Conservation (phyloP, 2,329 filamentous ascomycete species). For the Cladosporium sp. region DNA sequence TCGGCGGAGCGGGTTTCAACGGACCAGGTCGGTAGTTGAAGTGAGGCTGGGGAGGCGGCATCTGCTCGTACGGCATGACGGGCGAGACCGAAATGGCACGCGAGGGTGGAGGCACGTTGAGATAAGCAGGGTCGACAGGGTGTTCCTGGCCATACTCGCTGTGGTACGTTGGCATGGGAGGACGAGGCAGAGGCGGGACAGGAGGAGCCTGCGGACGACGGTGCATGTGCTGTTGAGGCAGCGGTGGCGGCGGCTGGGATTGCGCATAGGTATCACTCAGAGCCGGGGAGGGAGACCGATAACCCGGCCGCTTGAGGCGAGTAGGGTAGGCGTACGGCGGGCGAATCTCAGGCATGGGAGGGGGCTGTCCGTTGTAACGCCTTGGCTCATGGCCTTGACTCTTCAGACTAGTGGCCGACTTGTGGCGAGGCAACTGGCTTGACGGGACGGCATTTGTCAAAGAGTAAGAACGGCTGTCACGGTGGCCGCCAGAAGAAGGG, state of each 20-base stretch:
- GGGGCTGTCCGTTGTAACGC: conserved; percentile 24
- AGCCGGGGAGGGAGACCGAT: conserved; percentile 41
- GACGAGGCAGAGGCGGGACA: conserved; percentile 16
- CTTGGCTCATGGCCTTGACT: conserved; percentile 34
- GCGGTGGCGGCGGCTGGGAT: not conserved
- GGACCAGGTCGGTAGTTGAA: conserved; percentile 26
- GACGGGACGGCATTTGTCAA: conserved; percentile 32
- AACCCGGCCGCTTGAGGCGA: conserved; percentile 38
- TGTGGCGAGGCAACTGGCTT: conserved; percentile 37
- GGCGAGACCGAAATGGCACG: conserved; percentile 24
- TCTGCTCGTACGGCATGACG: conserved; percentile 22
- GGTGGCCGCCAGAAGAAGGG: conserved; percentile 4
- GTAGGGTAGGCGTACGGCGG: conserved; percentile 41
- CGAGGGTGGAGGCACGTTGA: conserved; percentile 23
- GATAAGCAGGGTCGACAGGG: conserved; percentile 18
- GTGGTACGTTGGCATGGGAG: conserved; percentile 28
- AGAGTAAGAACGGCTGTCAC: conserved; percentile 41
- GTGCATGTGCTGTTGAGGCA: conserved; percentile 9
- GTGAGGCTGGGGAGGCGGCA: conserved; percentile 14
- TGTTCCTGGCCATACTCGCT: conserved; percentile 26
- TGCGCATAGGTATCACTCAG: conserved; percentile 37
- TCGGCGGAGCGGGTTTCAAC: conserved; percentile 21
- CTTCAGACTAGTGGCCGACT: conserved; percentile 43
- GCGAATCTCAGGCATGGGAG: conserved; percentile 31
- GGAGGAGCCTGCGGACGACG: conserved; percentile 4